Evolutionary conservation across 2,329 filamentous ascomycete genomes (phyloP), one percentile per base, ranked within the genome.

Genomic region (Cladophialophora psammophila): DNA sequence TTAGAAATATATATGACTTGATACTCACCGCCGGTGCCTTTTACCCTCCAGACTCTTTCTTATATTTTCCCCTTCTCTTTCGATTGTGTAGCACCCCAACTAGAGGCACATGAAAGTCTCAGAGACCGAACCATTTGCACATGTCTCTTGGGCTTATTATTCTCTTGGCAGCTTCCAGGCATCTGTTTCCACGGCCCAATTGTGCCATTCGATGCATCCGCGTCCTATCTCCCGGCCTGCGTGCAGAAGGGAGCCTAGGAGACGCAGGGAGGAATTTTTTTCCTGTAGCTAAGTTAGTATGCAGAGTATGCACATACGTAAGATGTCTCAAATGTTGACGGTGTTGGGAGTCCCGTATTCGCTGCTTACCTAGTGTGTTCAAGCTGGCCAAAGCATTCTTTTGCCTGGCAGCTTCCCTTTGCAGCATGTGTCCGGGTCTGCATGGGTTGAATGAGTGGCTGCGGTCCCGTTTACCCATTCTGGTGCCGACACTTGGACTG

Each of bases 51-150:
- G 12, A 15, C 13, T 4, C 32, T 55, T 36, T 10, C 15, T 13
- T 42, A 9, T 34, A 34, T 45, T 34, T 5, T 31, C 42, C 42
- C 38, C 20, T 26, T 59, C 18, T 50, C 42, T 35, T 34, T 48
- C 26, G 12, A n/a, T 5, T 48, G 56, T 35, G 32, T 18, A 13
- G 48, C 26, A 52, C 26, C 55, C 55, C 4, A 42, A 42, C 36
- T 15, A 40, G 12, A 40, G 15, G 42, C 18, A 20, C 35, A 18
- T 36, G 18, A 60, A 48, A n/a, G n/a, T n/a, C n/a, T 60, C 57
- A 50, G 40, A 18, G 18, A 9, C 38, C 12, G 45, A 50, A 50
- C 40, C 10, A 60, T 34, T 60, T 50, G 57, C 57, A 60, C 57
- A 60, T 60, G 57, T 35, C 42, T 18, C 5, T 31, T 4, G 4